Evolutionary conservation across 768 basidiomycete genomes (phyloP).

Genomic region (Lactifluus pinguis): DNA sequence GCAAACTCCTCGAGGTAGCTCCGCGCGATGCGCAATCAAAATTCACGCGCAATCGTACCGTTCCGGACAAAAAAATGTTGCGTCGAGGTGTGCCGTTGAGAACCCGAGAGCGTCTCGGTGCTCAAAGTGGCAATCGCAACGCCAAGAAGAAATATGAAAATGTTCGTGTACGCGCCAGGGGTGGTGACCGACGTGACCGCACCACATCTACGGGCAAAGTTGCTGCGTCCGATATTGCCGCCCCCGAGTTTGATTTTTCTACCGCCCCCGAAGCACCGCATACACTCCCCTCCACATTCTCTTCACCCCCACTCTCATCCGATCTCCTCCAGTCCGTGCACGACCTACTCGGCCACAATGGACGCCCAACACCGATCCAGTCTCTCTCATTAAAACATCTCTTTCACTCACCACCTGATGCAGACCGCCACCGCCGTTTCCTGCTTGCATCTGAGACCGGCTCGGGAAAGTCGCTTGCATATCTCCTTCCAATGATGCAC

Average conservation of each 20-base stretch:
- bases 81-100: background rate
- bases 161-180: no score
- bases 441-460: slow-evolving; percentile 86
- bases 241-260: slow-evolving; percentile 32
- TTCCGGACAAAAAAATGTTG: background rate
- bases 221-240: slow-evolving; percentile 18
- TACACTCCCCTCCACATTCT: slow-evolving; percentile 37
- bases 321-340: slow-evolving; percentile 51
- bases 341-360: slow-evolving; percentile 46
- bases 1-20: slow-evolving; percentile 15
- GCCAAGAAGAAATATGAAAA: no score
- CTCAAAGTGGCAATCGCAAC: no score
- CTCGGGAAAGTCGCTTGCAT: slow-evolving; percentile 87
- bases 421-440: slow-evolving; percentile 34
- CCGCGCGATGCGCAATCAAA: slow-evolving; percentile 1
- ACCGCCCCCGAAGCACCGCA: slow-evolving; percentile 19
- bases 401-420: slow-evolving; percentile 31
- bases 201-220: background rate
- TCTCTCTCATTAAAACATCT: slow-evolving; percentile 61
- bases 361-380: slow-evolving; percentile 72
- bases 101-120: no score
- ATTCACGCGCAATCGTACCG: slow-evolving; percentile 1
- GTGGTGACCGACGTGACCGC: background rate
- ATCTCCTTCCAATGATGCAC: slow-evolving; percentile 77
- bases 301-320: slow-evolving; percentile 60